Percentiles rank a stretch among this genome's conserved stretches.
phyloP scores from a whole-genome alignment of 1,139 yeast genomes.

The Pichia norvegensis region DNA sequence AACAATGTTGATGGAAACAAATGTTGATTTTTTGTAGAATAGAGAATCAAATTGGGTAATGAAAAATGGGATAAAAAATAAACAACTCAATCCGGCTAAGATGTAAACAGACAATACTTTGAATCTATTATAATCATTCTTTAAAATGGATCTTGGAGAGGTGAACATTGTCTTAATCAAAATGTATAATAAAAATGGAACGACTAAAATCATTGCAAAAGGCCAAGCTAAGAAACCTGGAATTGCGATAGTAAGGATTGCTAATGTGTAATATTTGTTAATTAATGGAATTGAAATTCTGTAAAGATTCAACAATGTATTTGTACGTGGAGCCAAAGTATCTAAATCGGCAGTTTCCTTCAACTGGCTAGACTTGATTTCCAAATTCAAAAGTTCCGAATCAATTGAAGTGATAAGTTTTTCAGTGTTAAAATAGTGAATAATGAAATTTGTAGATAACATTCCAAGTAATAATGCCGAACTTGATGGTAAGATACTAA shows the following conservation, averaged over 20 bases:
- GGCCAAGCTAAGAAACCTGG: conserved; percentile 94
- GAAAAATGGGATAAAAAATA: conserved; percentile 30
- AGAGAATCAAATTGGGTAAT: conserved; percentile 50
- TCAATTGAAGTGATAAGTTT: conserved; percentile 19
- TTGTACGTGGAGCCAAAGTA: conserved; percentile 18
- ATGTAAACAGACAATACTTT: conserved; percentile 13
- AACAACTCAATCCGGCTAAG: conserved; percentile 28
- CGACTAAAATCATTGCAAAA: conserved; percentile 58
- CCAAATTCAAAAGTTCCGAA: conserved; percentile 11
- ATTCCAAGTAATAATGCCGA: conserved; percentile 68
- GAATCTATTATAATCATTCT: conserved; percentile 12
- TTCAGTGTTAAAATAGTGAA: conserved; percentile 26
- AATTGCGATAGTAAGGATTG: conserved; percentile 45
- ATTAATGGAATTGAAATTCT: conserved; percentile 14
- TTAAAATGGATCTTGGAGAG: conserved; percentile 14
- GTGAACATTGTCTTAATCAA: conserved; percentile 4
- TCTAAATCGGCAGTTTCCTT: conserved; percentile 13
- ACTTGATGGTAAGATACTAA: conserved; percentile 78
- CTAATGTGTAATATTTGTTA: conserved; percentile 29
- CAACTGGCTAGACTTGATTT: conserved; percentile 3
- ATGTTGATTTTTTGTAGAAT: conserved; percentile 53
- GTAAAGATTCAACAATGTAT: conserved; percentile 14
- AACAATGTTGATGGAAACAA: conserved; percentile 79
- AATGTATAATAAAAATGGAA: conserved; percentile 46
- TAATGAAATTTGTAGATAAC: conserved; percentile 42